Conservation (phyloP, 306 rosid genomes). For the Trifolium dubium region DNA sequence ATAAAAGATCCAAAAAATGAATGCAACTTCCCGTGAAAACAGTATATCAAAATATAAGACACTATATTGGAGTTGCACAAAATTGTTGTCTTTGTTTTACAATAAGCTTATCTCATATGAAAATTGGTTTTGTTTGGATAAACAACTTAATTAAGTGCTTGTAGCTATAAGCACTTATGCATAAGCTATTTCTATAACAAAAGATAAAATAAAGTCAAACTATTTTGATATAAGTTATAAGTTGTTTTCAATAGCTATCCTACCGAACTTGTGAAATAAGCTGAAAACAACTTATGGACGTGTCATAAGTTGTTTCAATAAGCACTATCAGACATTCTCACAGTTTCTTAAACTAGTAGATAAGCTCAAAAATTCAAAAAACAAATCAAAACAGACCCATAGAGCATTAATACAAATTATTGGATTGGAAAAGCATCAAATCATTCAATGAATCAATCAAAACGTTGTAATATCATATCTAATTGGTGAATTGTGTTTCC, state of each 20-base stretch:
- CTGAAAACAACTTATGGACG: background rate
- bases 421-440: slow-evolving; percentile 6
- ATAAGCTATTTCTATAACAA: background rate
- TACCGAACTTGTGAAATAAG: background rate
- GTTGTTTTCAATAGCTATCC: background rate
- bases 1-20: background rate
- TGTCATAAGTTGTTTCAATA: background rate
- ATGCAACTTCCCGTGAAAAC: slow-evolving; percentile 20
- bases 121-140: background rate
- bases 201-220: background rate
- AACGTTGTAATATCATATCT: background rate
- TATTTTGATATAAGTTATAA: background rate
- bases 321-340: background rate
- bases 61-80: slow-evolving; percentile 7
- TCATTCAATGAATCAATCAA: background rate
- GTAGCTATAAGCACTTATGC: background rate
- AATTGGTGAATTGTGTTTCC: slow-evolving; percentile 14
- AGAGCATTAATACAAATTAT: background rate
- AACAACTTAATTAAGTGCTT: background rate
- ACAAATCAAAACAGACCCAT: background rate
- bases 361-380: background rate
- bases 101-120: background rate
- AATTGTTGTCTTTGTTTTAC: background rate
- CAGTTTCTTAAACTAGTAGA: background rate
- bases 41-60: background rate